phyloP scores from a whole-genome alignment of 371 early-diverging fungal genomes.

The Choanephora cucurbitarum region DNA sequence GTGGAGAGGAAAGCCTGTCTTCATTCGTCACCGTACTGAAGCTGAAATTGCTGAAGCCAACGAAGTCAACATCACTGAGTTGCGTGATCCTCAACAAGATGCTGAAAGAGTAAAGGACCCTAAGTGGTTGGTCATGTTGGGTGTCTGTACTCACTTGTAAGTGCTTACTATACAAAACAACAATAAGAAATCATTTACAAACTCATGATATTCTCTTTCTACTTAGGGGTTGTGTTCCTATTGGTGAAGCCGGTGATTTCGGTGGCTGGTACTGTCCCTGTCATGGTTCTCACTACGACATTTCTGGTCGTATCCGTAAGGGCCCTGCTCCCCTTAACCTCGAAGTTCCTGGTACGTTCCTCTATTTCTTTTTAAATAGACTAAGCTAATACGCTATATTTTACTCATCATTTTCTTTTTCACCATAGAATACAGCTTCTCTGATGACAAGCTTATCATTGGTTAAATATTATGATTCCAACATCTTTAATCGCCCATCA shows the following conservation, averaged over 20 bases:
- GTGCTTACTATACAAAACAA: conserved; percentile 12
- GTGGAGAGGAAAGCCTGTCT: conserved; percentile 99
- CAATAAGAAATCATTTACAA: no score
- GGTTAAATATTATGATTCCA: conserved; percentile 41
- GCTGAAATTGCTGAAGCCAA: conserved; percentile 96
- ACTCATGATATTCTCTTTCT: no score
- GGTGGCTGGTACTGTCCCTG: conserved; percentile 99
- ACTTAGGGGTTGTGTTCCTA: conserved; percentile 95
- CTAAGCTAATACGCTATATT: not conserved
- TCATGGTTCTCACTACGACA: conserved; percentile 97
- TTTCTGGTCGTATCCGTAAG: conserved; percentile 95
- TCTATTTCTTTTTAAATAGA: not conserved
- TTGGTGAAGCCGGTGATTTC: conserved; percentile 97
- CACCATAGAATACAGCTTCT: conserved; percentile 47
- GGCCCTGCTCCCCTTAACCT: conserved; percentile 98
- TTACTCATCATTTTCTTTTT: not conserved
- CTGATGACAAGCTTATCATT: conserved; percentile 51
- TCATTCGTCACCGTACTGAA: conserved; percentile 95
- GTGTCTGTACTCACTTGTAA: conserved; percentile 96
- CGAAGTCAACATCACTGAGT: conserved; percentile 69
- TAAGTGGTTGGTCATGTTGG: conserved; percentile 97
- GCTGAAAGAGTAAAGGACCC: conserved; percentile 90
- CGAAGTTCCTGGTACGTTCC: conserved; percentile 84
- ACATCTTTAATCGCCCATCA: not conserved
- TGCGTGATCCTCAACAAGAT: conserved; percentile 94